Base-by-base conservation (phyloP, 208 protist genomes). In the Blastocrithidia nonstop region DNA sequence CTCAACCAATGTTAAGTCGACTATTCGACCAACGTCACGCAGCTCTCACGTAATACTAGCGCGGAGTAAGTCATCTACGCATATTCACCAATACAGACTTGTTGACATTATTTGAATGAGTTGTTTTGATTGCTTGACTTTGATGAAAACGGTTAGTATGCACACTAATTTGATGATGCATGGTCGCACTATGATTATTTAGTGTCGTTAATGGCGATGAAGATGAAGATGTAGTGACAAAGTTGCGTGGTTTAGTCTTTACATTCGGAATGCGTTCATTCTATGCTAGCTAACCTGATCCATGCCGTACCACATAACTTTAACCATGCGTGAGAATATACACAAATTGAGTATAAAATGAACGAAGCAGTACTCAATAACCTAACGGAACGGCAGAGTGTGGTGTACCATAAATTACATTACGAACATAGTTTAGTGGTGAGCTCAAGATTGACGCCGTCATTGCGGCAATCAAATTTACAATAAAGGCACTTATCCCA, bases 1-100 rank as follows among this genome's bases (percentile, higher is more conserved):
- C 85, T 80, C 85, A 93, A 4, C 85, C 85, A 46, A 93, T 82
- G 49, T 90, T 93, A 20, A 93, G 62, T 0, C 85, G 66, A 23
- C 66, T 82, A 46, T 88, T 90, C 20, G 71, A 59, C 84, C 79
- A 89, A 23, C 51, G 60, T 55, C 69, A 86, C 4, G 77, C 67
- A 0, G 63, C 77, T n/a, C 78, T 32, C 5, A 75, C 77, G 39
- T 93, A 72, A 15, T 68, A 63, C 11, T 48, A 47, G 39, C 67
- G 58, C n/a, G 15, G 37, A 22, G 47, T 21, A 0, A 49, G 44
- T 44, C 51, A 54, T 6, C 31, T 7, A 19, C 57, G 44, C 38
- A 45, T 6, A 28, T 25, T 39, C 8, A 36, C n/a, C 0, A 26
- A 37, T n/a, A 32, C n/a, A n/a, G n/a, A n/a, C n/a, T n/a, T n/a